Evolutionary conservation across 345 rosid genomes (phyloP), one percentile per base, ranked within the genome.

Genomic region (Mercurialis annua): DNA sequence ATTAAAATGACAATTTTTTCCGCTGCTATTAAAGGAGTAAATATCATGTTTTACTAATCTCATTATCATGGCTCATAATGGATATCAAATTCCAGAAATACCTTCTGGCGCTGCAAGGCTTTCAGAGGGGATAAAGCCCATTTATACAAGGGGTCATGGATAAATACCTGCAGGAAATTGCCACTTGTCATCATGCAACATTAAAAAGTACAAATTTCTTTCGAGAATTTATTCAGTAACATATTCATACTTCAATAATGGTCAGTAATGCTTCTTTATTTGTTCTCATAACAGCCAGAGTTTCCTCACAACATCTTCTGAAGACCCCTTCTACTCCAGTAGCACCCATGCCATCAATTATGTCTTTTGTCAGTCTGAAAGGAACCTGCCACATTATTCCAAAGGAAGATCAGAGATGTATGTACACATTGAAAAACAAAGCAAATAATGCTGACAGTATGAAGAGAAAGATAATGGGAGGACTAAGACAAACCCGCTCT

Each of bases 31-130:
- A 40, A 40, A 40, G 40, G 40, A 36, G 40, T 40, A 40, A 56
- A 31, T 11, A 56, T 31, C 38, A 34, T 51, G 7, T 23, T 6
- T 21, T 34, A 11, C 5, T 24, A 23, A 65, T 38, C 36, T 42
- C 59, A 52, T 65, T 11, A 38, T 6, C 23, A 34, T 16, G 10
- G 34, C 11, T 24, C 18, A 11, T 21, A 6, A 30, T 49, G 42
- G 24, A 12, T 34, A 2, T 2, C 16, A 11, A 61, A 17, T 59
- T 15, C 10, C 23, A 27, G 34, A 70, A 71, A 71, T 84, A 93
- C 98, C 96, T 94, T 87, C 68, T 94, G 99, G 57, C 97, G 95
- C 81, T 91, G 99, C 89, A 94, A 87, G 65, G 99, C 99, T 73
- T 94, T 94, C 44, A 94, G 79, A 62, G 96, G 97, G 67, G 97